Evolutionary conservation across 1,139 yeast species (phyloP).

Genomic region (Zygoascus hellenicus): DNA sequence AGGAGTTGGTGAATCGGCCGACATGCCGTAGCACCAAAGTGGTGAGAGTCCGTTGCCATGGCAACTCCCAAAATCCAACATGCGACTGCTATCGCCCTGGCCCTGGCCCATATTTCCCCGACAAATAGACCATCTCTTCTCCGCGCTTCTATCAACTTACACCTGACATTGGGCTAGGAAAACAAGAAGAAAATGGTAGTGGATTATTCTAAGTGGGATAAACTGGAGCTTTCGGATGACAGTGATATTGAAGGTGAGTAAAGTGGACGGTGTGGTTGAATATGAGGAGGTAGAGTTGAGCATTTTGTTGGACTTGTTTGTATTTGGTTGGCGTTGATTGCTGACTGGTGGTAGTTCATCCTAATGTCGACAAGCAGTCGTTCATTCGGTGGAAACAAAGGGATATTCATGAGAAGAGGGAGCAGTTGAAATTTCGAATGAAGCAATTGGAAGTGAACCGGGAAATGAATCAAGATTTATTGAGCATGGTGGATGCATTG

Average conservation of each 20-base stretch:
- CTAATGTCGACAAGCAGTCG: constrained; percentile 91
- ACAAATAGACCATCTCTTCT: no score
- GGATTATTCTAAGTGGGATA: constrained; percentile 98
- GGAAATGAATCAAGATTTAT: constrained; percentile 70
- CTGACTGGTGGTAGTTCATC: constrained; percentile 56
- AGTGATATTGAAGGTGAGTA: constrained; percentile 66
- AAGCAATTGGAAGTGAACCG: constrained; percentile 65
- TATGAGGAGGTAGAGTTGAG: not conserved
- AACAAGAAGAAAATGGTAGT: constrained; percentile 43
- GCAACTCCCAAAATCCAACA: no score
- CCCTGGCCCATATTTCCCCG: no score
- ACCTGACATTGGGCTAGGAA: not conserved
- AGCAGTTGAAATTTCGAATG: constrained; percentile 70
- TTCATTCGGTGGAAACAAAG: constrained; percentile 96
- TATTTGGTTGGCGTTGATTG: not conserved
- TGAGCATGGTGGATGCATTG: constrained; percentile 63
- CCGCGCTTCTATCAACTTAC: not conserved
- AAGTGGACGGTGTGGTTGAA: not conserved
- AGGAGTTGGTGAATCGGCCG: no score
- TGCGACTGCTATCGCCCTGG: no score
- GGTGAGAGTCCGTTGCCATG: no score
- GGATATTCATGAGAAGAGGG: constrained; percentile 91
- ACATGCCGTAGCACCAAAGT: no score
- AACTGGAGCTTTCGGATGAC: constrained; percentile 90
- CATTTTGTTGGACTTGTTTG: not conserved